A percentile compares a stretch with the other conserved stretches of the same genome.
Evolutionary conservation across 805 yeast genomes (phyloP).

Genomic region (Sugiyamaella valdiviana): DNA sequence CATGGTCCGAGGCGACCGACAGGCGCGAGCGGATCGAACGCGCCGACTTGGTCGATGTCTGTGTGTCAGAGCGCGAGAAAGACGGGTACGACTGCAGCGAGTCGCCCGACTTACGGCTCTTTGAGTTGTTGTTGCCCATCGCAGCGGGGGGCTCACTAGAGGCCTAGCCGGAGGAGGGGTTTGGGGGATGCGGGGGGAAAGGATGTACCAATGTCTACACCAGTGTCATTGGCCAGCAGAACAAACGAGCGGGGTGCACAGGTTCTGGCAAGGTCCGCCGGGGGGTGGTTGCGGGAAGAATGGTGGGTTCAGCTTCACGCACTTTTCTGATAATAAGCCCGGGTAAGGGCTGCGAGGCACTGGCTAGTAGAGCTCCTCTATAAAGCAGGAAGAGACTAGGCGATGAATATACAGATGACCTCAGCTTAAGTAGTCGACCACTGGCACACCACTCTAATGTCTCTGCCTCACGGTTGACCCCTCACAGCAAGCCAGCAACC

Average conservation of each 20-base stretch:
- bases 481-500: no score
- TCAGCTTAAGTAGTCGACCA: no score
- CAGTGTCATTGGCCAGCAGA: background rate
- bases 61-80: constrained; percentile 36
- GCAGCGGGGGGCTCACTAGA: background rate
- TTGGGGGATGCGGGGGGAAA: background rate
- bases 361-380: background rate
- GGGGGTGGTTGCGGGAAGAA: no score
- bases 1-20: constrained; percentile 20
- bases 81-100: constrained; percentile 33
- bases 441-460: no score
- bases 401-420: no score
- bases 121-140: constrained; percentile 37
- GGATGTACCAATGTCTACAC: background rate
- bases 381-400: no score
- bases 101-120: constrained; percentile 24
- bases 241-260: background rate
- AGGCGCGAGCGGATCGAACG: constrained; percentile 31
- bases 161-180: background rate
- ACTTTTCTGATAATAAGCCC: background rate
- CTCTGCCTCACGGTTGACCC: no score
- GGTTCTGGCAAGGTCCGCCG: no score
- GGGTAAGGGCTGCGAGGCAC: background rate
- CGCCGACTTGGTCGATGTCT: constrained; percentile 32
- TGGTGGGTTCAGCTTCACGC: background rate